phyloP scores from a whole-genome alignment of 1,139 yeast genomes.

The Yamadazyma atlantica region DNA sequence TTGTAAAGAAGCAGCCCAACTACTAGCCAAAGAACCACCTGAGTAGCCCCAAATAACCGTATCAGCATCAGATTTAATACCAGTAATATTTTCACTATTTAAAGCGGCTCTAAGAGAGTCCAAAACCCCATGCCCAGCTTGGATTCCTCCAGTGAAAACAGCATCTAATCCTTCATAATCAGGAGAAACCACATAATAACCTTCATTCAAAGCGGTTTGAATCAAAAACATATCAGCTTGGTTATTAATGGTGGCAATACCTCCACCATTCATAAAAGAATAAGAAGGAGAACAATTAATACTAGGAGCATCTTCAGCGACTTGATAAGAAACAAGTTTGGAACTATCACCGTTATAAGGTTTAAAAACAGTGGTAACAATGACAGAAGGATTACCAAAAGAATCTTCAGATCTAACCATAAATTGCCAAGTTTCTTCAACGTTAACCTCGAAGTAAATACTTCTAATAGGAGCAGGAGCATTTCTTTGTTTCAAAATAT shows the following conservation, averaged over 20 bases:
- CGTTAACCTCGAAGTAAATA: conserved; percentile 14
- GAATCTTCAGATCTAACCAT: conserved; percentile 35
- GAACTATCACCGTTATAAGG: conserved; percentile 31
- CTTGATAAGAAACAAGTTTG: conserved; percentile 30
- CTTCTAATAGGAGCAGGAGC: conserved; percentile 21
- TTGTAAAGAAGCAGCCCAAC: conserved; percentile 35
- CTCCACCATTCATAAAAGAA: conserved; percentile 23
- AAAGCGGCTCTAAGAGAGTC: conserved; percentile 29
- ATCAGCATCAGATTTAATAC: conserved; percentile 21
- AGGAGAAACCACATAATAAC: conserved; percentile 33
- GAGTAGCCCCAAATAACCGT: conserved; percentile 36
- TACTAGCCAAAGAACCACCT: conserved; percentile 35
- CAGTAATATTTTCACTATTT: conserved; percentile 21
- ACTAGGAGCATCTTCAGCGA: conserved; percentile 33
- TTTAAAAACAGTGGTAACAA: conserved; percentile 31
- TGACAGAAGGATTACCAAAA: conserved; percentile 29
- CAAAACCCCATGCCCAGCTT: conserved; percentile 28
- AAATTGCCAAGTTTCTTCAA: conserved; percentile 30
- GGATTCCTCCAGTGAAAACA: conserved; percentile 29
- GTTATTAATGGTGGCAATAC: conserved; percentile 16
- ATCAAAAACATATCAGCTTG: conserved; percentile 27
- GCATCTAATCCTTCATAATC: conserved; percentile 33
- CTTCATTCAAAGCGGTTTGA: conserved; percentile 24
- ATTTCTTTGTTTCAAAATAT: conserved; percentile 24
- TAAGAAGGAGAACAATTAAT: conserved; percentile 34